Evolutionary conservation across 1,284 basidiomycete species (phyloP).

Genomic region (Ceratobasidium sp.): DNA sequence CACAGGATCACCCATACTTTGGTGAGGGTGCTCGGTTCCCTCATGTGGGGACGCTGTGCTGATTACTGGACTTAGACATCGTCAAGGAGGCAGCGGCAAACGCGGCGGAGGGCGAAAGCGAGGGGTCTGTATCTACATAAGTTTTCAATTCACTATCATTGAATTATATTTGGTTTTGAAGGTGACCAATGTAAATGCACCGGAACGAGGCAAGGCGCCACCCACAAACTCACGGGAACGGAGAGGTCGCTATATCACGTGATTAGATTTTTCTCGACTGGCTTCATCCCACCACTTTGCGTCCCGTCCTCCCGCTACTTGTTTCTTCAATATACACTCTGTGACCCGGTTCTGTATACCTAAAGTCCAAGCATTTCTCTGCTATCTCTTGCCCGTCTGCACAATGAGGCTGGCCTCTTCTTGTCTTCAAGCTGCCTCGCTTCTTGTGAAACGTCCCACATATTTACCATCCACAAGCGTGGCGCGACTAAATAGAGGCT

Average conservation of each 20-base stretch:
- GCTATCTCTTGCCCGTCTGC: background rate
- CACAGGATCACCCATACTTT: conserved; percentile 90
- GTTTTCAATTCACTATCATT: conserved; percentile 14
- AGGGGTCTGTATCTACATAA: conserved; percentile 41
- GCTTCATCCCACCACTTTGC: conserved; percentile 16
- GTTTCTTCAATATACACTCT: background rate
- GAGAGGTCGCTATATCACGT: conserved; percentile 18
- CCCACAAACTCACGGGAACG: conserved; percentile 10
- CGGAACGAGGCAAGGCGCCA: background rate
- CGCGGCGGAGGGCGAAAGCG: conserved; percentile 37
- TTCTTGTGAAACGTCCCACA: conserved; percentile 17
- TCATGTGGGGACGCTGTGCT: background rate
- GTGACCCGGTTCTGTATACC: background rate
- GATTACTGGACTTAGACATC: conserved; percentile 48
- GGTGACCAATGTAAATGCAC: background rate
- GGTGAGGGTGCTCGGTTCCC: conserved; percentile 60
- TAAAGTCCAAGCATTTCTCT: background rate
- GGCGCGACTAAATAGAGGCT: background rate
- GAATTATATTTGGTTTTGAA: conserved; percentile 31
- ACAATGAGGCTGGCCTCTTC: conserved; percentile 22
- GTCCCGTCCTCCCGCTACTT: background rate
- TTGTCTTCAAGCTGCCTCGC: conserved; percentile 32
- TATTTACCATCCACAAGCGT: conserved; percentile 3
- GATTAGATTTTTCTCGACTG: conserved; percentile 27
- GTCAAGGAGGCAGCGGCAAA: conserved; percentile 50